Percentiles rank a stretch among this genome's conserved stretches.
Evolutionary conservation across 495 filamentous ascomycete species (phyloP).

Genomic region (Neurospora pannonica): DNA sequence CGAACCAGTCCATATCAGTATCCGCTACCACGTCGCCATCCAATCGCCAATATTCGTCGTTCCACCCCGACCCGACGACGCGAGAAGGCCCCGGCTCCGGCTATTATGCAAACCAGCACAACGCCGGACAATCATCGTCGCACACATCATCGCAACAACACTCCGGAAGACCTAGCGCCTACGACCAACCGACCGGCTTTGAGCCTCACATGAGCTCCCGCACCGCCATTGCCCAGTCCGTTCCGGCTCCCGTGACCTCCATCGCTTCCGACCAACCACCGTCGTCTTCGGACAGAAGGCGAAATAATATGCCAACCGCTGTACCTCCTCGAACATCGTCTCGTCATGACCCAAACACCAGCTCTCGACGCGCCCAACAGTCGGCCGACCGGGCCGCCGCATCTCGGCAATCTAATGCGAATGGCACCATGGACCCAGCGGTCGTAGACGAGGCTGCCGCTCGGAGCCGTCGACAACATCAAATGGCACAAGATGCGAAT

Average conservation of each 20-base stretch:
- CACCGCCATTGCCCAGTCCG: conserved; percentile 32
- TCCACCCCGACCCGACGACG: conserved; percentile 28
- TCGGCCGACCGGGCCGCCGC: conserved; percentile 32
- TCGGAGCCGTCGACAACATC: conserved; percentile 40
- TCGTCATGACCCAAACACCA: conserved; percentile 32
- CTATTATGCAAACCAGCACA: conserved; percentile 33
- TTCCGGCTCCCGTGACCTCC: conserved; percentile 37
- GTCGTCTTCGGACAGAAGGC: conserved; percentile 29
- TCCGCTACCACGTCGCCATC: conserved; percentile 36
- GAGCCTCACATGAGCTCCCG: conserved; percentile 41
- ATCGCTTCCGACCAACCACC: conserved; percentile 33
- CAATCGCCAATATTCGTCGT: conserved; percentile 34
- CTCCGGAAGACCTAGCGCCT: conserved; percentile 43
- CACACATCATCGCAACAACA: conserved; percentile 35
- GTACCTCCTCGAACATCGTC: conserved; percentile 58
- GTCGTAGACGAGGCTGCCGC: conserved; percentile 33
- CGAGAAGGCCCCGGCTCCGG: conserved; percentile 29
- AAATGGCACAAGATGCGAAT: conserved; percentile 29
- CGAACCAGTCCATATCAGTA: conserved; percentile 40
- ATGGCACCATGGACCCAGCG: conserved; percentile 19
- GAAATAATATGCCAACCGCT: conserved; percentile 34
- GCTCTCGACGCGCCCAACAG: conserved; percentile 33
- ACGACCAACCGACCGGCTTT: conserved; percentile 33
- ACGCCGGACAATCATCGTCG: conserved; percentile 22
- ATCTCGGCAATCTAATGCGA: conserved; percentile 26